Conservation (phyloP, 441 rosid genomes). For the Erodium texanum region DNA sequence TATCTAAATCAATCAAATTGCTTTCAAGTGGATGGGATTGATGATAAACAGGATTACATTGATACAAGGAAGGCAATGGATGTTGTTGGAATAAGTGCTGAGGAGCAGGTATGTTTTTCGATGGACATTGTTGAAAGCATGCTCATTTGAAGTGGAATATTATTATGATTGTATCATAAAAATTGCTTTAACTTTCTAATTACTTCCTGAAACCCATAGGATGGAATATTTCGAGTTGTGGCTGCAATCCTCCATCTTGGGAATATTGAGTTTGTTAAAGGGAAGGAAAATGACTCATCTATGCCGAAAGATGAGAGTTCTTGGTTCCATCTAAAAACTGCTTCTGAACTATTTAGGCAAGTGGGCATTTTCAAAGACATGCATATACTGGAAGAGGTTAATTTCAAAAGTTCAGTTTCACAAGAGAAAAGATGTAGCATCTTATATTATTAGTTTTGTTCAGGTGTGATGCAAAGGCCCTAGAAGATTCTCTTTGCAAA, state of each 20-base stretch:
- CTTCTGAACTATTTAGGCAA: conserved; percentile 86
- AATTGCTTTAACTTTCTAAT: conserved; percentile 9
- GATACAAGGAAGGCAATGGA: conserved; percentile 78
- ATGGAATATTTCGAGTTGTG: conserved; percentile 80
- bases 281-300: conserved; percentile 68
- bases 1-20: conserved; percentile 75
- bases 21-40: conserved; percentile 48
- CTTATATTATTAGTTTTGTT: not conserved
- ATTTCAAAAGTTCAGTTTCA: conserved; percentile 7
- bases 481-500: conserved; percentile 8
- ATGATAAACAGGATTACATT: conserved; percentile 62
- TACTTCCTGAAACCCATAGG: conserved; percentile 35
- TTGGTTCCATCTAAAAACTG: conserved; percentile 58
- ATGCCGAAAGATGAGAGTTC: conserved; percentile 75
- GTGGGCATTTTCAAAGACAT: conserved; percentile 9
- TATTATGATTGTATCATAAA: not conserved
- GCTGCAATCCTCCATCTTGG: conserved; percentile 98
- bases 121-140: not conserved
- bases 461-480: conserved; percentile 5
- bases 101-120: conserved; percentile 53
- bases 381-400: not conserved
- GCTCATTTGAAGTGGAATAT: conserved; percentile 7
- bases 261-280: conserved; percentile 77
- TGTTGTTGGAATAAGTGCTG: conserved; percentile 59
- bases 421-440: conserved; percentile 2